Conservation (phyloP, 1,284 basidiomycete genomes). For the Rhodotorula sp. region DNA sequence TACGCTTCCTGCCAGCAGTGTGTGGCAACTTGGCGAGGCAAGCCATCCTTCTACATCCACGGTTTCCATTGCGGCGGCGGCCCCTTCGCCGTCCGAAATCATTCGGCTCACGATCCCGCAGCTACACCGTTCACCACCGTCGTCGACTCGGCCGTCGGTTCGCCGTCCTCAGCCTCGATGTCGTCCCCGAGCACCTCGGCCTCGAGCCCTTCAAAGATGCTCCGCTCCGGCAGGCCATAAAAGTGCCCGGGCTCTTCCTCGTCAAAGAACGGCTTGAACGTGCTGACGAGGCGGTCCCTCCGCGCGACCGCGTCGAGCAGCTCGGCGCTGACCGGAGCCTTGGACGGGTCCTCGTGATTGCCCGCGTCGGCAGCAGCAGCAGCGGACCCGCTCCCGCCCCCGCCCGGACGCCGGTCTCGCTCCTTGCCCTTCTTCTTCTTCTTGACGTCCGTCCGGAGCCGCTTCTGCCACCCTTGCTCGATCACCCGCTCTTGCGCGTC, state of each 20-base stretch:
- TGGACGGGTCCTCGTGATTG: slow-evolving; percentile 57
- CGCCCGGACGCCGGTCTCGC: slow-evolving; percentile 43
- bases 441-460: slow-evolving; percentile 49
- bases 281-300: slow-evolving; percentile 69
- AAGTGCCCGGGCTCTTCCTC: slow-evolving; percentile 67
- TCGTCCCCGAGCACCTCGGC: slow-evolving; percentile 49
- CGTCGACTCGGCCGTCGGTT: not conserved
- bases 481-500: slow-evolving; percentile 83
- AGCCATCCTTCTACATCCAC: no score
- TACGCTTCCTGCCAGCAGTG: no score
- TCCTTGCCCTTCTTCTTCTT: slow-evolving; percentile 58
- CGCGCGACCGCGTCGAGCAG: slow-evolving; percentile 68
- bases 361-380: slow-evolving; percentile 41
- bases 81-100: no score
- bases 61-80: no score
- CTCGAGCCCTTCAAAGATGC: slow-evolving; percentile 70
- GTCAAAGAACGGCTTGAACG: slow-evolving; percentile 65
- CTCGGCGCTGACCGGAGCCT: slow-evolving; percentile 66
- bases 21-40: no score
- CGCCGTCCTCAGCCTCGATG: not conserved
- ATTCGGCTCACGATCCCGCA: not conserved
- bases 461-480: slow-evolving; percentile 53
- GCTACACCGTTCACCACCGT: not conserved
- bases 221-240: slow-evolving; percentile 69
- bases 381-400: slow-evolving; percentile 52